Evolutionary conservation across 1,139 yeast species (phyloP).

Genomic region (Scheffersomyces segobiensis): DNA sequence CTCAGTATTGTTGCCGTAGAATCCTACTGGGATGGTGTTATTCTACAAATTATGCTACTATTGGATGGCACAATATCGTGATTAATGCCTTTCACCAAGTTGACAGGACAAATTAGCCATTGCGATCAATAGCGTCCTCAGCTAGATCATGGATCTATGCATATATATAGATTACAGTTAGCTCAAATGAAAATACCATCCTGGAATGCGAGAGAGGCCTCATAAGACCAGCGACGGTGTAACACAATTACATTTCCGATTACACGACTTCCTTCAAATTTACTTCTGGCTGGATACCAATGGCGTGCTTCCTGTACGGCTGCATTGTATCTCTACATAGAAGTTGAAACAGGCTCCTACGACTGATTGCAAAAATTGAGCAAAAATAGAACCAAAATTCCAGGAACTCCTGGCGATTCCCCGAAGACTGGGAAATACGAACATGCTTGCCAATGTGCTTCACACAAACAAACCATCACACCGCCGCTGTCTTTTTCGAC

Average conservation of each 20-base stretch:
- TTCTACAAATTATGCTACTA: no score
- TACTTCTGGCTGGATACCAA: not conserved
- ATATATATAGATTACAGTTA: no score
- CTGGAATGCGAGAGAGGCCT: not conserved
- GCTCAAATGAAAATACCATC: not conserved
- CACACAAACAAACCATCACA: not conserved
- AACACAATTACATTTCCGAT: not conserved
- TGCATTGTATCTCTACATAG: not conserved
- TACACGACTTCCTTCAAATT: not conserved
- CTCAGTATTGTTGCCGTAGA: not conserved
- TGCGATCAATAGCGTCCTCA: not conserved
- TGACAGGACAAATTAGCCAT: not conserved
- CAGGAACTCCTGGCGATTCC: not conserved
- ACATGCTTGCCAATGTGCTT: not conserved
- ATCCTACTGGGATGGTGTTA: not conserved
- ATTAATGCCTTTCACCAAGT: not conserved
- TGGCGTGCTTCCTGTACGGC: not conserved
- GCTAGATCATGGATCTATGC: not conserved
- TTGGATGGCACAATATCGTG: not conserved
- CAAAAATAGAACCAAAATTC: not conserved
- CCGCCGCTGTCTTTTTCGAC: not conserved
- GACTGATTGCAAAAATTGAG: not conserved
- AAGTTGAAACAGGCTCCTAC: not conserved
- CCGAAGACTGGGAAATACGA: not conserved
- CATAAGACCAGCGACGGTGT: not conserved